A percentile compares a stretch with the other conserved stretches of the same genome.
Evolutionary conservation across 2,329 filamentous ascomycete genomes (phyloP).

Genomic region (Aspergillus tanneri): DNA sequence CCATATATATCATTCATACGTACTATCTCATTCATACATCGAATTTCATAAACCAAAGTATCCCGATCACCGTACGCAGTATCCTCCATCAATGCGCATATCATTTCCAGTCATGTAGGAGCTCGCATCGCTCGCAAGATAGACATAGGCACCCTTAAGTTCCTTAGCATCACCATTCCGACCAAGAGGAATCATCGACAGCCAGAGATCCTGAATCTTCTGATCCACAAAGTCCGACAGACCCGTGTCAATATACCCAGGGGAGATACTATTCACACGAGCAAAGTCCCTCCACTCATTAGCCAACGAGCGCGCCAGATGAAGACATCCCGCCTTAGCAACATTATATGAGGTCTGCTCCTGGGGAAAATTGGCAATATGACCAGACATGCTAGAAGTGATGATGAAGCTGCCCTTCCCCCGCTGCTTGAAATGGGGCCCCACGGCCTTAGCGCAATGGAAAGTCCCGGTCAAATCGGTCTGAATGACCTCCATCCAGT

Average conservation of each 20-base stretch:
- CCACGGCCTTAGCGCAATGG: slow-evolving; percentile 86
- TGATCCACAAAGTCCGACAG: slow-evolving; percentile 64
- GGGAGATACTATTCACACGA: slow-evolving; percentile 66
- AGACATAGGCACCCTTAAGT: slow-evolving; percentile 60
- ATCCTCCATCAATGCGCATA: slow-evolving; percentile 52
- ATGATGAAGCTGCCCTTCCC: slow-evolving; percentile 65
- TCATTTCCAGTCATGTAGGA: slow-evolving; percentile 52
- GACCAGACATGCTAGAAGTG: slow-evolving; percentile 62
- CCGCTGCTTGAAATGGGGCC: slow-evolving; percentile 69
- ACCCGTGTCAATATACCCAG: slow-evolving; percentile 68
- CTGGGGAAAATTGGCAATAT: slow-evolving; percentile 59
- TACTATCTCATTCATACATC: too few species aligned
- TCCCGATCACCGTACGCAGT: slow-evolving; percentile 47
- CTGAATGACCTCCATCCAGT: slow-evolving; percentile 74
- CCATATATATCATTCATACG: too few species aligned
- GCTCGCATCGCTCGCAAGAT: slow-evolving; percentile 49
- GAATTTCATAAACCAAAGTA: too few species aligned
- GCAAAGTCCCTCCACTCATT: slow-evolving; percentile 71
- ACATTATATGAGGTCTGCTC: slow-evolving; percentile 66
- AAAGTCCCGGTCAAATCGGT: slow-evolving; percentile 85
- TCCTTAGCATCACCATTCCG: slow-evolving; percentile 64
- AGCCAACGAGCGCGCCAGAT: slow-evolving; percentile 62
- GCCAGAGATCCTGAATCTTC: slow-evolving; percentile 58
- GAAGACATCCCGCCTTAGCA: slow-evolving; percentile 66
- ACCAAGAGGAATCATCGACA: slow-evolving; percentile 60